phyloP scores from a whole-genome alignment of 192 early-diverging fungal species.

The Coemansia sp. region DNA sequence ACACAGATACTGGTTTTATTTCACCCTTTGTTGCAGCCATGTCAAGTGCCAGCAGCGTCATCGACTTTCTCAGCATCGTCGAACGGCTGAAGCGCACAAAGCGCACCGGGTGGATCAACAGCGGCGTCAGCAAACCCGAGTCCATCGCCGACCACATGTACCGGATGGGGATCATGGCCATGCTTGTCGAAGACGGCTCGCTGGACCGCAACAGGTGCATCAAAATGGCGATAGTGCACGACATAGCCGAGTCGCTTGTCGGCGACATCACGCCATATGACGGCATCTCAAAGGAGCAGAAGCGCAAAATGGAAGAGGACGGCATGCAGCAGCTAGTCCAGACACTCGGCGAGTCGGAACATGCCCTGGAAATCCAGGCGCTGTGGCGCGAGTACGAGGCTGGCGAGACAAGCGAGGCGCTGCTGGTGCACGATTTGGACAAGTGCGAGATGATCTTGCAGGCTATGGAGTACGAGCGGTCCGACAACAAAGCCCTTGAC shows the following conservation, averaged over 20 bases:
- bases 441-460: slow-evolving; percentile 98
- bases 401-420: slow-evolving; percentile 70
- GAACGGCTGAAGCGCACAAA: slow-evolving; percentile 91
- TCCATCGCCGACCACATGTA: slow-evolving; percentile 97
- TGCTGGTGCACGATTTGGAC: slow-evolving; percentile 88
- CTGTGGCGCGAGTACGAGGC: slow-evolving; percentile 91
- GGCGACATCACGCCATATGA: slow-evolving; percentile 91
- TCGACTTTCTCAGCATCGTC: slow-evolving; percentile 78
- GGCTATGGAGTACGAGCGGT: slow-evolving; percentile 88
- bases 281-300: slow-evolving; percentile 78
- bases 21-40: too few relatives aligned
- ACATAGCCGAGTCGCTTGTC: slow-evolving; percentile 74
- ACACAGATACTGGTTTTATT: too few relatives aligned
- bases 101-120: too few relatives aligned
- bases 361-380: slow-evolving; percentile 70
- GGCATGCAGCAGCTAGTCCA: slow-evolving; percentile 56
- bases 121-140: slow-evolving; percentile 70
- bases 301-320: slow-evolving; percentile 66
- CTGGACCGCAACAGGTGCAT: slow-evolving; percentile 71
- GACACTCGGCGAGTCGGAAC: slow-evolving; percentile 58
- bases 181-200: slow-evolving; percentile 74
- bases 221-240: slow-evolving; percentile 94
- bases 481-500: slow-evolving; percentile 64
- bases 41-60: slow-evolving; percentile 44
- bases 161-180: slow-evolving; percentile 88